phyloP scores from a whole-genome alignment of 306 rosid species.

The Cucurbita pepo region DNA sequence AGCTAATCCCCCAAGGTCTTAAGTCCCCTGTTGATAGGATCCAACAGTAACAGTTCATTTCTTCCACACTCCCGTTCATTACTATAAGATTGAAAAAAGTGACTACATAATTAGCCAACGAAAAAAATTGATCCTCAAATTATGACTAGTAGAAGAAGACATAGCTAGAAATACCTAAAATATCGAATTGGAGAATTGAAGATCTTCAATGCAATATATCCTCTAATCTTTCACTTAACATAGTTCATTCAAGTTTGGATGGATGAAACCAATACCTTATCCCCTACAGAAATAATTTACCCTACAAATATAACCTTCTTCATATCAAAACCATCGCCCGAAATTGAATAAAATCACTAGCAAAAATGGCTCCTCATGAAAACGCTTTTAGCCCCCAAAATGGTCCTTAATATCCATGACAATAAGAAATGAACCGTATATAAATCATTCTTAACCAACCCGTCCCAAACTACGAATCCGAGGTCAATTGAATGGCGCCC shows the following conservation, averaged over 20 bases:
- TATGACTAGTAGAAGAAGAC: neutral
- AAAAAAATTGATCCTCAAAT: neutral
- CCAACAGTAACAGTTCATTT: neutral
- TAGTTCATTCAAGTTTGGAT: neutral
- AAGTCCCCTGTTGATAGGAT: neutral
- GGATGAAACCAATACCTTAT: neutral
- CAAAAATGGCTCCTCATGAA: neutral
- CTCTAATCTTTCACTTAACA: neutral
- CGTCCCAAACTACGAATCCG: neutral
- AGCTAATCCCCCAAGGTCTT: neutral
- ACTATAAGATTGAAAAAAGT: neutral
- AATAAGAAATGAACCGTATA: neutral
- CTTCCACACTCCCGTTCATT: neutral
- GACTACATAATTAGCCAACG: neutral
- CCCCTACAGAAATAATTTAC: neutral
- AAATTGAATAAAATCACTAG: neutral
- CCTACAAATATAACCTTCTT: neutral
- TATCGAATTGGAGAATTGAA: neutral
- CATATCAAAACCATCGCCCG: neutral
- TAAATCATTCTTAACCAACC: neutral
- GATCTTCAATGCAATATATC: neutral
- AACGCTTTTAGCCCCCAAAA: neutral
- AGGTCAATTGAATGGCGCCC: neutral
- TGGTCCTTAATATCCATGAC: neutral
- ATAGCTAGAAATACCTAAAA: neutral